These are phyloP conservation scores for Diaporthe citri DNA, from an alignment of 2,329 filamentous ascomycete species.

Conservation along the genomic window DNA sequence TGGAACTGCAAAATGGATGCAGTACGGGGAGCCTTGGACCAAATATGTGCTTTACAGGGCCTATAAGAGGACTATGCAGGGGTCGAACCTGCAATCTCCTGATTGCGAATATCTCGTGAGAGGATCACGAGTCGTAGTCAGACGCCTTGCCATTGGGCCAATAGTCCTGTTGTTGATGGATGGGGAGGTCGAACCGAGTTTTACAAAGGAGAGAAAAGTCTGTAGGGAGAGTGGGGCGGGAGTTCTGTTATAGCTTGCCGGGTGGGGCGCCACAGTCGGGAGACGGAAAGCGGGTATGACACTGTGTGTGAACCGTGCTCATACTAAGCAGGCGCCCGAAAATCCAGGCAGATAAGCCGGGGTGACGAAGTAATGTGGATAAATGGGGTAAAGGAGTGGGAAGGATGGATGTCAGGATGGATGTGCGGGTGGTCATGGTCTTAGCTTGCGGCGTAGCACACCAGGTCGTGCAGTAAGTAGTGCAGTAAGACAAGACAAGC, in stretches of 20 bases:
- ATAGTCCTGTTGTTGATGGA: slow-evolving; percentile 17
- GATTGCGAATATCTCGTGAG: slow-evolving; percentile 27
- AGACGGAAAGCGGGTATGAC: not conserved
- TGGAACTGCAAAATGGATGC: not conserved
- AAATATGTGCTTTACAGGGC: too few relatives aligned
- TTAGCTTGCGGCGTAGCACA: slow-evolving; percentile 21
- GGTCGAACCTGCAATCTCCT: slow-evolving; percentile 41
- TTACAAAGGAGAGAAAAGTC: slow-evolving; percentile 25
- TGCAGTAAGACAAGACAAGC: not conserved
- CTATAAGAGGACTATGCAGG: slow-evolving; percentile 21
- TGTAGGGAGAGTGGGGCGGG: slow-evolving; percentile 10
- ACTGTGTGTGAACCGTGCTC: not conserved
- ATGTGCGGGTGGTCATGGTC: not conserved
- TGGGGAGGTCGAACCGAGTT: not conserved
- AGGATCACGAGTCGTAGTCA: slow-evolving; percentile 52
- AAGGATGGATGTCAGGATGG: slow-evolving; percentile 10
- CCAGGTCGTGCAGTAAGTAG: not conserved
- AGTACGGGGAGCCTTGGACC: accelerated
- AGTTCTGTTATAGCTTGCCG: not conserved
- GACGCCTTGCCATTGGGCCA: slow-evolving; percentile 58
- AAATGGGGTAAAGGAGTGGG: not conserved
- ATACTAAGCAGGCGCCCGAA: not conserved
- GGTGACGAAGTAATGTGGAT: not conserved
- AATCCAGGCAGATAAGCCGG: too few relatives aligned
- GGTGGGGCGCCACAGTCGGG: not conserved